Base-by-base conservation (phyloP, 257 asterid species). In the Verbascum thapsus region DNA sequence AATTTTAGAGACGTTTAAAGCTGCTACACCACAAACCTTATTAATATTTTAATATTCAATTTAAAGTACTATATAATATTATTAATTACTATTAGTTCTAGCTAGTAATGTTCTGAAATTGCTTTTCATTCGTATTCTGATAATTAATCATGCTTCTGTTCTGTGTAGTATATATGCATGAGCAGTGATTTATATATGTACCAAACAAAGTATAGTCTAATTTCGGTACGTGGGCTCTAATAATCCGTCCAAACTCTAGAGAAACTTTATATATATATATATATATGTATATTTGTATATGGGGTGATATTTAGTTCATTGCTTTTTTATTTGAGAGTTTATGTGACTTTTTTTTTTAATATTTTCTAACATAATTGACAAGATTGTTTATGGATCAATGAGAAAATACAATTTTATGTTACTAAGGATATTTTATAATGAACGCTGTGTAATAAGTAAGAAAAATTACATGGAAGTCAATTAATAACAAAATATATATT, bases 1-100 rank as follows among this genome's bases (percentile, higher is more conserved):
- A n/a, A 63, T 30, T 76, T 58, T 60, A 38, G 79, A 69, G 68
- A 49, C 69, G 88, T 70, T 85, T 80, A 85, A 85, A 85, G 94
- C 94, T 83, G 90, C 87, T 41, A 20, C 78, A 52, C 66, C 41
- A 59, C 35, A 20, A 37, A 22, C 1, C 45, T 44, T 44, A n/a
- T n/a, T n/a, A 43, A 0, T 26, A 26, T 26, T 26, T 26, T 26
- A 26, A 26, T 1, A 26, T 26, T 26, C 32, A 26, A 26, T n/a
- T n/a, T 26, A 26, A 26, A 67, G 63, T 39, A 67, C 35, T 49
- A 63, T 47, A 26, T 26, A 26, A 26, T 26, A 26, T 1, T 26
- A 1, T 1, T 26, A 26, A 26, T 1, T 1, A 26, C 2, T 26
- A 26, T 59, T 41, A 63, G 58, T 63, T n/a, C n/a, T n/a, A n/a